These are phyloP conservation scores for Penicillium brasilianum DNA, from an alignment of 2,329 filamentous ascomycete genomes.

Conservation along the genomic window DNA sequence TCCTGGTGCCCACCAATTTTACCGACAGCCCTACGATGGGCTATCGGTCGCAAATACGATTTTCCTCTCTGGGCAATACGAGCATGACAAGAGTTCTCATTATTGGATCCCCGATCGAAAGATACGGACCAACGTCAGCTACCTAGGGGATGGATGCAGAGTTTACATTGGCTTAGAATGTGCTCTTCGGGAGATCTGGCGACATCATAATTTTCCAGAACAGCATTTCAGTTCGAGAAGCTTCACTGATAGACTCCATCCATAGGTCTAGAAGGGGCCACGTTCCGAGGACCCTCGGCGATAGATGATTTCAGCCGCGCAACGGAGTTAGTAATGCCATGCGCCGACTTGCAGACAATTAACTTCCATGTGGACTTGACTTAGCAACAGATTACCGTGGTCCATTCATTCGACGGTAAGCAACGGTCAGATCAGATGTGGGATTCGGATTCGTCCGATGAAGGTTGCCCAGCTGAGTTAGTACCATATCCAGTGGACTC, in stretches of 20 bases:
- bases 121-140: neutral
- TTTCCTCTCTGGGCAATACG: neutral
- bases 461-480: neutral
- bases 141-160: neutral
- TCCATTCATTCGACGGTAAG: neutral
- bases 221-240: neutral
- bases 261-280: slow-evolving; percentile 5
- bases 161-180: no score
- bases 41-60: slow-evolving; percentile 1
- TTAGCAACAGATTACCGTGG: neutral
- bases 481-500: neutral
- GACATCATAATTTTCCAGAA: neutral
- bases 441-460: slow-evolving; percentile 2
- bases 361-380: neutral
- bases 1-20: neutral
- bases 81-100: neutral
- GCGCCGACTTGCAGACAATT: neutral
- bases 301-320: slow-evolving; percentile 1
- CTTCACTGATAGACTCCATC: neutral
- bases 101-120: neutral
- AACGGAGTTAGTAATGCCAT: slow-evolving; percentile 3
- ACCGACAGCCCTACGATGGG: neutral
- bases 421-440: neutral
- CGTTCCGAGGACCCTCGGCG: neutral
- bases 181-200: neutral